Evolutionary conservation across 805 yeast genomes (phyloP), one percentile per base, ranked within the genome.

Genomic region (Ogataea degrootiae): DNA sequence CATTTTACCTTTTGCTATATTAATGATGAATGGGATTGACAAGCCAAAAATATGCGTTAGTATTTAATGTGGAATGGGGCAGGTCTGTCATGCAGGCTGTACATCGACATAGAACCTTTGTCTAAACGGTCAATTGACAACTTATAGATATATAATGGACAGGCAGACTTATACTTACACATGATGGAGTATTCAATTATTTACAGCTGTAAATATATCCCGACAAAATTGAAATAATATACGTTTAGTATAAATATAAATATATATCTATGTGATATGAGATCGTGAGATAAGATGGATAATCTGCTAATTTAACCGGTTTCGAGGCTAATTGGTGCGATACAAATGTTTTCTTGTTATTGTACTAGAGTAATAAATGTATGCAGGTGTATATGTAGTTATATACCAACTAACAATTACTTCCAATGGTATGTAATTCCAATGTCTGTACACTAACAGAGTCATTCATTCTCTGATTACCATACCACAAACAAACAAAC

Each of bases 1-100:
- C 77, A 74, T 74, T 54, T 72, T 73, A 50, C 72, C 73, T 37
- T 65, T 57, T 17, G 58, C 67, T 56, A 37, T 34, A 36, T 31
- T 8, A 19, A 22, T n/a, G 34, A n/a, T 23, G 12, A 7, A 16
- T 4, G 16, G 12, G 31, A 16, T 14, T 8, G 8, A 16, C 16
- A 12, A n/a, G 23, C 17, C 17, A 12, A 26, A 26, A 9, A 26
- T 6, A 3, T 26, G 9, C 4, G 31, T 26, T 26, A 26, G 31
- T 26, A 26, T 8, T 26, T 26, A 26, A 9, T 11, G 31, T 8
- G 31, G 9, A 4, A 26, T 26, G 11, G 31, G 31, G 31, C 3
- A 3, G 12, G 12, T 5, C 21, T 19, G 21, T 6, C 11, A 26
- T 9, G 31, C 1, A 9, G 9, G 12, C 3, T 26, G 31, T 26